Conservation (phyloP, 257 asterid genomes). For the Solanum acaule region DNA sequence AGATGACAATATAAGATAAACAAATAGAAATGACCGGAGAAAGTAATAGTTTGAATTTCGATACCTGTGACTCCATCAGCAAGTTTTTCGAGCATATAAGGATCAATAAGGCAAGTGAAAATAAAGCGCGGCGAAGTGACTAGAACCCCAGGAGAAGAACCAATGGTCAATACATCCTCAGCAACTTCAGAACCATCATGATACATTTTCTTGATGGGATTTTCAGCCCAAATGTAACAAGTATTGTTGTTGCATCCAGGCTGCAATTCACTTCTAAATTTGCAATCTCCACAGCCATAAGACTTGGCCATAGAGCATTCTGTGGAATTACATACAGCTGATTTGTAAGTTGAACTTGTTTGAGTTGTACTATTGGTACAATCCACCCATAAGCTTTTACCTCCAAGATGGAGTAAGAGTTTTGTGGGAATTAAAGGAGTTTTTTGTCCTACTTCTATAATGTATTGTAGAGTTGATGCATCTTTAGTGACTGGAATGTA, state of each 20-base stretch:
- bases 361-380: background rate
- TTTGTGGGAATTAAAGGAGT: background rate
- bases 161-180: background rate
- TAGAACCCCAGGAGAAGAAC: background rate
- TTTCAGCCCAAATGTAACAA: background rate
- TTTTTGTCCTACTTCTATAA: background rate
- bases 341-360: background rate
- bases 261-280: background rate
- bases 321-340: background rate
- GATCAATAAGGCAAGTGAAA: background rate
- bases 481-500: conserved; percentile 1
- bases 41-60: background rate
- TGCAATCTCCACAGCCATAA: background rate
- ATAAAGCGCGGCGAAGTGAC: background rate
- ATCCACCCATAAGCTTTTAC: background rate
- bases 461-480: background rate
- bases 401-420: conserved; percentile 1
- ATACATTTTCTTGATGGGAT: background rate
- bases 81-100: background rate
- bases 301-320: background rate
- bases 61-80: background rate
- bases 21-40: background rate
- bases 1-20: background rate
- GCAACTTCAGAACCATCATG: background rate
- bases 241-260: background rate